Conservation (phyloP, 2,329 filamentous ascomycete species). For the Gremmenia infestans region DNA sequence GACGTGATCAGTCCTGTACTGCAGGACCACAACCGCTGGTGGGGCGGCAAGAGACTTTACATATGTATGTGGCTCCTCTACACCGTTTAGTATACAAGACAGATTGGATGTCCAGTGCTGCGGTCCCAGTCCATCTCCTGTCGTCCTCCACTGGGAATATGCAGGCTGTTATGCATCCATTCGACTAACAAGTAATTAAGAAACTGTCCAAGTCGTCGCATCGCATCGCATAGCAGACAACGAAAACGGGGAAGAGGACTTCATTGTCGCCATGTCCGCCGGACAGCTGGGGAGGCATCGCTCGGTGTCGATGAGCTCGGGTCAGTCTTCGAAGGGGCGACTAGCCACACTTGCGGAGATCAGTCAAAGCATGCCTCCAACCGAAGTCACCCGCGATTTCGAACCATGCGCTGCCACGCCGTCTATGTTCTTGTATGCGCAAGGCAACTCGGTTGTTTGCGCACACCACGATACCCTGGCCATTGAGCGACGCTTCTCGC, state of each 20-base stretch:
- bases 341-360: constrained; percentile 46
- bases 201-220: constrained; percentile 16
- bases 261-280: constrained; percentile 51
- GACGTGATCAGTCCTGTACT: constrained; percentile 33
- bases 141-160: constrained; percentile 19
- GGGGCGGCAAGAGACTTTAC: constrained; percentile 28
- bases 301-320: constrained; percentile 54
- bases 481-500: constrained; percentile 79
- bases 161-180: constrained; percentile 21
- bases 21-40: constrained; percentile 27
- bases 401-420: constrained; percentile 88
- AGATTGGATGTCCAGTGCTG: constrained; percentile 15
- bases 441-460: constrained; percentile 77
- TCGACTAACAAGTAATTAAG: constrained; percentile 22
- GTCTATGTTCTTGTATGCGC: constrained; percentile 82
- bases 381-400: constrained; percentile 53
- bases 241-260: constrained; percentile 14
- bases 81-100: constrained; percentile 16
- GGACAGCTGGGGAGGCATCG: constrained; percentile 52
- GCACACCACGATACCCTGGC: constrained; percentile 89
- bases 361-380: constrained; percentile 42
- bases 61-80: constrained; percentile 25
- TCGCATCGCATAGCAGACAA: constrained; percentile 22
- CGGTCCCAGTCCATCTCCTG: constrained; percentile 17
- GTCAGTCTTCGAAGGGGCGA: constrained; percentile 42